Conservation (phyloP, 2,329 filamentous ascomycete genomes). For the Tricladium varicosporioides region DNA sequence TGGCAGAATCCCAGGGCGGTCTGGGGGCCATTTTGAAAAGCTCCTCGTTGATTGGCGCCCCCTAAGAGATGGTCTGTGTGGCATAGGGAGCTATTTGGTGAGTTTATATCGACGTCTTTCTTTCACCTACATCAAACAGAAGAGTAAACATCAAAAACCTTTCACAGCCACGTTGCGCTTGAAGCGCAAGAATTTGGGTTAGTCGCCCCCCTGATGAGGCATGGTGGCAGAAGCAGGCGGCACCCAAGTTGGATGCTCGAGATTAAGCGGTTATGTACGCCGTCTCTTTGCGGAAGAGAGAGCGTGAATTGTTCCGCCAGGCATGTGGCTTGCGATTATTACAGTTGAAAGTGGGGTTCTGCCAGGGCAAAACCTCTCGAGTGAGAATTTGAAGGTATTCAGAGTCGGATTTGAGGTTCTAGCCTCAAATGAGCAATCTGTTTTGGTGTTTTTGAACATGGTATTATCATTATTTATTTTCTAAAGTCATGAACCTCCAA, state of each 20-base stretch:
- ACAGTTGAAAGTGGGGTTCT: neutral
- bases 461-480: neutral
- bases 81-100: neutral
- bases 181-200: neutral
- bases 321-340: neutral
- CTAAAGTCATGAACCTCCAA: neutral
- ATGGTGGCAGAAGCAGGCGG: neutral
- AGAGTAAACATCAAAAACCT: neutral
- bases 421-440: neutral
- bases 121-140: neutral
- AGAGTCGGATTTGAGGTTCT: neutral
- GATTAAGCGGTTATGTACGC: neutral
- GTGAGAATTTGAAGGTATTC: neutral
- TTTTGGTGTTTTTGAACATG: neutral
- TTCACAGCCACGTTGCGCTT: neutral
- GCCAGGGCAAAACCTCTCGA: neutral
- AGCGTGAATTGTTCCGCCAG: neutral
- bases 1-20: neutral
- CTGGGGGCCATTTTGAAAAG: neutral
- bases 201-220: neutral
- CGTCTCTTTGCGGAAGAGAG: neutral
- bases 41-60: neutral
- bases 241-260: neutral
- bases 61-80: neutral
- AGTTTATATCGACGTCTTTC: neutral